Conservation (phyloP, 169 alveolate species). For the Plasmodium blacklocki region DNA sequence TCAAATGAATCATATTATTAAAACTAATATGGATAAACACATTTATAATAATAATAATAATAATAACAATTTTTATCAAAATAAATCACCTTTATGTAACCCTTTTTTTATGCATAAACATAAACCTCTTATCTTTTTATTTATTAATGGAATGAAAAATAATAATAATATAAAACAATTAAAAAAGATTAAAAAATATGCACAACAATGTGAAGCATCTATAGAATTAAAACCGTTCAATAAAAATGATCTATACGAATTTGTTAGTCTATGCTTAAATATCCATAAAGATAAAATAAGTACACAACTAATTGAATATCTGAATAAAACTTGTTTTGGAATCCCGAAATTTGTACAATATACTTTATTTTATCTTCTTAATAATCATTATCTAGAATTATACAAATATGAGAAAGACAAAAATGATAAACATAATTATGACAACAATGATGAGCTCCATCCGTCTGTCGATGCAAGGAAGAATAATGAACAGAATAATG, state of each 20-base stretch:
- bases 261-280: conserved; percentile 75
- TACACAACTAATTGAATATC: conserved; percentile 75
- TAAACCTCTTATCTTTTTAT: conserved; percentile 67
- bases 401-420: neutral
- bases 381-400: conserved; percentile 54
- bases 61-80: neutral
- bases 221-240: conserved; percentile 76
- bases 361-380: conserved; percentile 75
- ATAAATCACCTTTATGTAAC: conserved; percentile 61
- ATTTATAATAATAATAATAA: conserved; percentile 21
- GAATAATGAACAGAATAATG: no score
- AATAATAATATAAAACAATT: conserved; percentile 22
- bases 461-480: no score
- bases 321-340: conserved; percentile 79
- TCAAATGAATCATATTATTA: no score
- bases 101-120: conserved; percentile 70
- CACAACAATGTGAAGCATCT: conserved; percentile 79
- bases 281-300: conserved; percentile 53
- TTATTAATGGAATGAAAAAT: conserved; percentile 50
- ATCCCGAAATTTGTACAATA: conserved; percentile 79
- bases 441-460: no score
- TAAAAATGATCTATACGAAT: conserved; percentile 63
- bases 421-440: neutral
- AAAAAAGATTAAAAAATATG: conserved; percentile 76
- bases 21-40: no score